A percentile compares a stretch with the other conserved stretches of the same genome.
Conservation (phyloP, 768 basidiomycete species). For the Suillus occidentalis region DNA sequence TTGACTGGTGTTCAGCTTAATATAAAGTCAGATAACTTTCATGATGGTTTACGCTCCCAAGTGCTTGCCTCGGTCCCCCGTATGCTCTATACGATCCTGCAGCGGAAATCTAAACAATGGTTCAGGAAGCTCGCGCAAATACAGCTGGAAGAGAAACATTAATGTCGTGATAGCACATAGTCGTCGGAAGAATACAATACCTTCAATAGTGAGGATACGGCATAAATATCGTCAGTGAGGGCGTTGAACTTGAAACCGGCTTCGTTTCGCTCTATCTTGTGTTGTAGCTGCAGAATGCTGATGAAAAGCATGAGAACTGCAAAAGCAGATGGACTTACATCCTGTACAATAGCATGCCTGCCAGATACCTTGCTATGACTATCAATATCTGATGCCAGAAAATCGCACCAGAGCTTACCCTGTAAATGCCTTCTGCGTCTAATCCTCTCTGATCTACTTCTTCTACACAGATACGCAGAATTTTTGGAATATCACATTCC, state of each 20-base stretch:
- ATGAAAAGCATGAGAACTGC: conserved; percentile 7
- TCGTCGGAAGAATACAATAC: conserved; percentile 34
- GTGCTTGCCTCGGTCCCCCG: conserved; percentile 66
- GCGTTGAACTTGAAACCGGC: conserved; percentile 68
- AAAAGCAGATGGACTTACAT: conserved; percentile 45
- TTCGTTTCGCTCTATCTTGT: conserved; percentile 86
- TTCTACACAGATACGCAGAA: conserved; percentile 75
- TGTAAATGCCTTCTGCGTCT: conserved; percentile 78
- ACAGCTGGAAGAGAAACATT: conserved; percentile 45
- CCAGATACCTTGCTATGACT: conserved; percentile 64
- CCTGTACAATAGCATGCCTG: conserved; percentile 80
- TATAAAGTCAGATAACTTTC: conserved; percentile 5
- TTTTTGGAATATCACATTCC: conserved; percentile 77
- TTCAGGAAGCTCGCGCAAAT: conserved; percentile 87
- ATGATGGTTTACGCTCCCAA: background rate
- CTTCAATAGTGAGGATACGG: conserved; percentile 84
- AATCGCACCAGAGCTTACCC: conserved; percentile 43
- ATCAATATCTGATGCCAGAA: conserved; percentile 2
- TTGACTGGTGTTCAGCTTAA: conserved; percentile 68
- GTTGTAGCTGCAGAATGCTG: conserved; percentile 58
- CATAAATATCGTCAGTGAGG: conserved; percentile 75
- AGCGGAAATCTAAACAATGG: conserved; percentile 82
- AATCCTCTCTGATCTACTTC: conserved; percentile 82
- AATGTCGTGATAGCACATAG: conserved; percentile 3
- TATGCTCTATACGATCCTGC: conserved; percentile 79